phyloP scores from a whole-genome alignment of 441 rosid genomes.

The Metrosideros polymorpha region DNA sequence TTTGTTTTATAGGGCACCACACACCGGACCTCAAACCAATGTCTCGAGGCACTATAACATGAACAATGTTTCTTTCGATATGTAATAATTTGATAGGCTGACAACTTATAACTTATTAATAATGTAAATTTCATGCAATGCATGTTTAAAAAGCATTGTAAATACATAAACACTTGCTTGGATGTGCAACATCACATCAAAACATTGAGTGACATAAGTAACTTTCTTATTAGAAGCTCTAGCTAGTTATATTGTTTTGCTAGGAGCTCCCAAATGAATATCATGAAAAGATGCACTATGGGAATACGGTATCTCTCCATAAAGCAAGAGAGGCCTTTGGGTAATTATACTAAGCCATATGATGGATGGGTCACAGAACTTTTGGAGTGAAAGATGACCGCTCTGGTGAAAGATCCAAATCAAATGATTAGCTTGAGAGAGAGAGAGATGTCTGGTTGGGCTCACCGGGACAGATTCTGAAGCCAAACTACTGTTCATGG shows the following conservation, averaged over 20 bases:
- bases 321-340: background rate
- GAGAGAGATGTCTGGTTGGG: background rate
- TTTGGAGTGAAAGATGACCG: background rate
- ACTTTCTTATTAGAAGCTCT: background rate
- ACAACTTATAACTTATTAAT: background rate
- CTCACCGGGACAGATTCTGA: background rate
- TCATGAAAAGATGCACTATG: background rate
- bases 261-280: background rate
- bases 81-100: background rate
- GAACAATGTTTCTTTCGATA: background rate
- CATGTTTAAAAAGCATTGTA: background rate
- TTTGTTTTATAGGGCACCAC: background rate
- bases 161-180: background rate
- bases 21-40: background rate
- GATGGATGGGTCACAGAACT: background rate
- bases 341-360: background rate
- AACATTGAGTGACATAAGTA: background rate
- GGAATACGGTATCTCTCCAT: background rate
- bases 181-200: background rate
- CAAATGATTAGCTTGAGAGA: conserved; percentile 30
- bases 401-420: conserved; percentile 8
- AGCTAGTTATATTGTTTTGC: background rate
- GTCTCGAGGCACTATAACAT: background rate
- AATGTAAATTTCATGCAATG: background rate
- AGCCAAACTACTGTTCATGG: background rate